A percentile compares a stretch with the other conserved stretches of the same genome.
Conservation (phyloP, 1,284 basidiomycete genomes). For the Ustilago esculenta region DNA sequence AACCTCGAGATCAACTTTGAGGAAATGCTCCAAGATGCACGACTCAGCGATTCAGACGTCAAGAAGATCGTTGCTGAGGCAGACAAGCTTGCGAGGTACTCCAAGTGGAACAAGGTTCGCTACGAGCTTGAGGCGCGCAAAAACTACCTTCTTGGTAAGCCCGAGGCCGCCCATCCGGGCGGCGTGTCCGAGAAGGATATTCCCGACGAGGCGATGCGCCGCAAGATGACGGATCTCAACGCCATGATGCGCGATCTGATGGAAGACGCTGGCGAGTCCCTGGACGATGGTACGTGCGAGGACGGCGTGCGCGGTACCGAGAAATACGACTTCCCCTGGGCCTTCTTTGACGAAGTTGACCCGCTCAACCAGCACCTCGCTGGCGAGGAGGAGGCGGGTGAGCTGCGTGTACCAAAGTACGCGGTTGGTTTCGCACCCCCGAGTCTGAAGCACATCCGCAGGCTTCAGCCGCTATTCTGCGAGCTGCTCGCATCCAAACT, state of each 20-base stretch:
- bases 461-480: conserved; percentile 55
- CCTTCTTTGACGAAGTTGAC: conserved; percentile 58
- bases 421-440: conserved; percentile 29
- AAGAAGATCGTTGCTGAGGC: conserved; percentile 55
- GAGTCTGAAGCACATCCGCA: conserved; percentile 49
- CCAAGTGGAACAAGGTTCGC: conserved; percentile 63
- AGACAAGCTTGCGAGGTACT: conserved; percentile 50
- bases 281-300: conserved; percentile 55
- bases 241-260: conserved; percentile 56
- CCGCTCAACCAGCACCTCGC: conserved; percentile 54
- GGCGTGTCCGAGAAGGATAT: conserved; percentile 50
- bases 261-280: conserved; percentile 41
- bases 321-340: conserved; percentile 56
- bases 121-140: conserved; percentile 63
- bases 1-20: conserved; percentile 65
- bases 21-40: conserved; percentile 60
- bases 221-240: conserved; percentile 54
- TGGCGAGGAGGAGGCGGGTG: conserved; percentile 21
- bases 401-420: conserved; percentile 20
- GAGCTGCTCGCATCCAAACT: conserved; percentile 55
- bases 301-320: conserved; percentile 60
- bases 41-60: conserved; percentile 58
- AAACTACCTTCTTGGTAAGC: conserved; percentile 56
- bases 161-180: conserved; percentile 39
- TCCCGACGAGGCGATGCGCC: conserved; percentile 37